These are phyloP conservation scores for Camillea tinctor DNA, from an alignment of 2,329 filamentous ascomycete genomes.

Conservation along the genomic window DNA sequence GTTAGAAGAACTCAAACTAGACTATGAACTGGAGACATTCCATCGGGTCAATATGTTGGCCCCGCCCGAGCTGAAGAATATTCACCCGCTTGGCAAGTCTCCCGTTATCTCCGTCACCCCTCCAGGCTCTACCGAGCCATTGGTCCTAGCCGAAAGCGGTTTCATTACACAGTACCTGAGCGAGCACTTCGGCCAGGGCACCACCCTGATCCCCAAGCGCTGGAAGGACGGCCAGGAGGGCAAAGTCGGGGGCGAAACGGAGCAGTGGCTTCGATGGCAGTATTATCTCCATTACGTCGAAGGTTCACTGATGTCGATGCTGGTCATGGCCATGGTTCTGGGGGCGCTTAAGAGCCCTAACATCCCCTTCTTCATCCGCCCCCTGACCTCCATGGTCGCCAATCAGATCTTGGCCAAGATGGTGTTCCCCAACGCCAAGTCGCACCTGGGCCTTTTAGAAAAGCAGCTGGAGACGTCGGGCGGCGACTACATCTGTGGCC, in stretches of 20 bases:
- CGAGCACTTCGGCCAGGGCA: constrained; percentile 56
- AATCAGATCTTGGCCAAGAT: constrained; percentile 41
- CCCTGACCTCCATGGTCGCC: constrained; percentile 47
- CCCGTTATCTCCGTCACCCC: constrained; percentile 69
- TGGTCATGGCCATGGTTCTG: constrained; percentile 26
- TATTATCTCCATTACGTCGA: constrained; percentile 84
- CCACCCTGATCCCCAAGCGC: constrained; percentile 48
- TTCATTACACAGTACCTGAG: constrained; percentile 79
- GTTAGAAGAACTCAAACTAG: constrained; percentile 75
- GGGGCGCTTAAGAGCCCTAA: constrained; percentile 40
- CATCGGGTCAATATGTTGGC: constrained; percentile 69
- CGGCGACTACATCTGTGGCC: constrained; percentile 49
- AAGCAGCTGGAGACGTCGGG: constrained; percentile 45
- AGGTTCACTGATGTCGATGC: constrained; percentile 62
- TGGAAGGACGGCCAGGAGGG: constrained; percentile 60
- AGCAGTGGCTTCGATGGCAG: constrained; percentile 58
- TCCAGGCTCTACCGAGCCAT: constrained; percentile 38
- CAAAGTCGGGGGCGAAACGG: constrained; percentile 58
- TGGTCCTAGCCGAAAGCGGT: constrained; percentile 77
- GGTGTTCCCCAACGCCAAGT: constrained; percentile 47
- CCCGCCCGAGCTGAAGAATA: constrained; percentile 69
- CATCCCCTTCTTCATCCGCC: constrained; percentile 54
- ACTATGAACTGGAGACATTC: constrained; percentile 78
- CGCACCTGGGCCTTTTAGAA: constrained; percentile 50
- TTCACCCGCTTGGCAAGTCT: constrained; percentile 86